These are phyloP conservation scores for Rhodosporidiobolus sp. DNA, from an alignment of 768 basidiomycete genomes.

Conservation along the genomic window DNA sequence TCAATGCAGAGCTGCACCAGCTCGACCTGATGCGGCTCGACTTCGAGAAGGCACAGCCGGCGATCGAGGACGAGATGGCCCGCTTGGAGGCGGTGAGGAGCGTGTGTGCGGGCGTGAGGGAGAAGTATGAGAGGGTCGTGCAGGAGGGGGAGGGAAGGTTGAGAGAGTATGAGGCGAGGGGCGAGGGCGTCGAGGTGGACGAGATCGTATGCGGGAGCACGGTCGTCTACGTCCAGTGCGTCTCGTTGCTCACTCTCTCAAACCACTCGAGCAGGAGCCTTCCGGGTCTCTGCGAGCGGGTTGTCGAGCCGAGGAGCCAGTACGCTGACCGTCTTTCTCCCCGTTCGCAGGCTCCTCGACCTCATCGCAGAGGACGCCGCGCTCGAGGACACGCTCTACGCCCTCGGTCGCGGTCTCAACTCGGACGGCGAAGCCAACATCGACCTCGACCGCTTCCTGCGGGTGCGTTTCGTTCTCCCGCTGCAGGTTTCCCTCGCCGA, in stretches of 20 bases:
- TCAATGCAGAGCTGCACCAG: conserved; percentile 55
- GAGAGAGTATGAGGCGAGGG: conserved; percentile 71
- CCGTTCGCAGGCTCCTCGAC: conserved; percentile 73
- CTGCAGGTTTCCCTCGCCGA: not conserved
- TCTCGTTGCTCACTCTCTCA: conserved; percentile 40
- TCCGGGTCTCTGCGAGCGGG: not conserved
- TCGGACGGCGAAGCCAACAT: conserved; percentile 63
- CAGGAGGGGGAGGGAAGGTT: conserved; percentile 68
- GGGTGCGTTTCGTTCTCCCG: conserved; percentile 54
- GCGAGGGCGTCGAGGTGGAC: conserved; percentile 82
- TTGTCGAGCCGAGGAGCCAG: not conserved
- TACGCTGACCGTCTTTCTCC: too few relatives aligned
- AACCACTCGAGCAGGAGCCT: not conserved
- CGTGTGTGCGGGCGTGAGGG: conserved; percentile 77
- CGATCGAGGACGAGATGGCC: conserved; percentile 93
- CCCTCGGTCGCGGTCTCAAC: conserved; percentile 89
- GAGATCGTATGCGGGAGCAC: conserved; percentile 92
- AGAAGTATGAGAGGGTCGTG: conserved; percentile 64
- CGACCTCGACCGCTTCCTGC: conserved; percentile 89
- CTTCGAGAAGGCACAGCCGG: conserved; percentile 83
- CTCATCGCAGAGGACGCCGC: conserved; percentile 99
- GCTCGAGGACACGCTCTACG: conserved; percentile 97
- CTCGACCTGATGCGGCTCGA: conserved; percentile 77
- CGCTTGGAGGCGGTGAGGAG: conserved; percentile 86
- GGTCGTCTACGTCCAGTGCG: conserved; percentile 96